phyloP scores from a whole-genome alignment of 768 basidiomycete species.

The Trametes gibbosa region DNA sequence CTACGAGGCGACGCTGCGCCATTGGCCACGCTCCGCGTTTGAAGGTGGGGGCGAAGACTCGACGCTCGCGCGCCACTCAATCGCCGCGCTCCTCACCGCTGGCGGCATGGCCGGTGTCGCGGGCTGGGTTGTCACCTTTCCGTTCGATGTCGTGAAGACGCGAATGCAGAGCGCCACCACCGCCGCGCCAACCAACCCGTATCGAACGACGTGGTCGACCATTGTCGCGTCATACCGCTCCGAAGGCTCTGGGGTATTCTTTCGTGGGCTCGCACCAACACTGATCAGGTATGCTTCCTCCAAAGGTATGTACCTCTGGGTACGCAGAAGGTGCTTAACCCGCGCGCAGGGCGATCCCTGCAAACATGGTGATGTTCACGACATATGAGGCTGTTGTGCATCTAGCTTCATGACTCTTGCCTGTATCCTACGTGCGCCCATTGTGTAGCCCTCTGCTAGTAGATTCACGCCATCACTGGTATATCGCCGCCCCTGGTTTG shows the following conservation, averaged over 20 bases:
- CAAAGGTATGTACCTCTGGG: not conserved
- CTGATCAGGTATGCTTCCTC: conserved; percentile 59
- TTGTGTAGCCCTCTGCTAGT: not conserved
- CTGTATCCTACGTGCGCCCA: not conserved
- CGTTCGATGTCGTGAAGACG: conserved; percentile 88
- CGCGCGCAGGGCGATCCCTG: conserved; percentile 63
- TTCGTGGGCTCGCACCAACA: conserved; percentile 75
- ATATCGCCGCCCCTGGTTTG: not conserved
- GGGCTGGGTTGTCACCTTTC: conserved; percentile 83
- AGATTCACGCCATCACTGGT: too few relatives aligned
- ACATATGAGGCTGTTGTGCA: conserved; percentile 65
- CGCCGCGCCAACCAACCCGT: conserved; percentile 42
- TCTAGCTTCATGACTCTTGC: not conserved
- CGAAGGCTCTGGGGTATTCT: conserved; percentile 72
- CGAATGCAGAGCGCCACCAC: conserved; percentile 61
- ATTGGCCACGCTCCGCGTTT: conserved; percentile 34
- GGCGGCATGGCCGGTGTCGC: conserved; percentile 75
- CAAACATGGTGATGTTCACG: conserved; percentile 82
- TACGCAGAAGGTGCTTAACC: not conserved
- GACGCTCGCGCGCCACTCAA: conserved; percentile 38
- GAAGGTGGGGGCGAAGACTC: conserved; percentile 37
- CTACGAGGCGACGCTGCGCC: conserved; percentile 66
- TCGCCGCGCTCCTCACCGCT: conserved; percentile 63
- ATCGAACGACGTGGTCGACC: conserved; percentile 56
- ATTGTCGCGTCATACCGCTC: conserved; percentile 55